Percentiles rank a stretch among this genome's conserved stretches.
These are phyloP conservation scores for Liriodendron chinense DNA, from an alignment of 164 flowering plant species.

Conservation along the genomic window DNA sequence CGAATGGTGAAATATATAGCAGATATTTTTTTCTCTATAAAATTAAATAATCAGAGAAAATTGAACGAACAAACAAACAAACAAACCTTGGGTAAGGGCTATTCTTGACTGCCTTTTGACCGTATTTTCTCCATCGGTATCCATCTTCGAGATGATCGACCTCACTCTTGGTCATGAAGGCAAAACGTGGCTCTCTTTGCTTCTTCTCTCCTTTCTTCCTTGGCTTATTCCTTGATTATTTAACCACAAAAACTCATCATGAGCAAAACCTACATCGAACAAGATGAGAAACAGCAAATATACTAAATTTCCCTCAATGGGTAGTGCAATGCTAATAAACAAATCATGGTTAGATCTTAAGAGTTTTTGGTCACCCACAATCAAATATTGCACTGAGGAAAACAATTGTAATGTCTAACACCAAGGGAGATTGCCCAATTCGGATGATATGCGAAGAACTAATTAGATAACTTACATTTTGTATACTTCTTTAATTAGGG, in stretches of 20 bases:
- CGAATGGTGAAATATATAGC: too few relatives aligned
- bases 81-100: constrained; percentile 76
- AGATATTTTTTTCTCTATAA: too few relatives aligned
- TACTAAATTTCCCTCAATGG: not conserved
- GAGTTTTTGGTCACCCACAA: not conserved
- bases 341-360: not conserved
- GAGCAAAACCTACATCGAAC: not conserved
- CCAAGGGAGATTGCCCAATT: not conserved
- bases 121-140: constrained; percentile 88
- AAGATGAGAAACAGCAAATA: constrained; percentile 1
- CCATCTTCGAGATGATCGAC: constrained; percentile 93
- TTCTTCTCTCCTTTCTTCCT: constrained; percentile 68
- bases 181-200: constrained; percentile 64
- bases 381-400: not conserved
- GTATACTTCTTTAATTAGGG: not conserved
- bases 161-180: constrained; percentile 90
- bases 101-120: constrained; percentile 82
- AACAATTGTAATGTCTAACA: not conserved
- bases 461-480: not conserved
- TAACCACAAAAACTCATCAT: not conserved
- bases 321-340: not conserved
- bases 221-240: constrained; percentile 35
- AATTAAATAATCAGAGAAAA: too few relatives aligned
- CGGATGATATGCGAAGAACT: not conserved
- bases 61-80: constrained; percentile 18